A percentile compares a stretch with the other conserved stretches of the same genome.
Conservation (phyloP, 2,329 filamentous ascomycete genomes). For the Pseudocercospora crystallina region DNA sequence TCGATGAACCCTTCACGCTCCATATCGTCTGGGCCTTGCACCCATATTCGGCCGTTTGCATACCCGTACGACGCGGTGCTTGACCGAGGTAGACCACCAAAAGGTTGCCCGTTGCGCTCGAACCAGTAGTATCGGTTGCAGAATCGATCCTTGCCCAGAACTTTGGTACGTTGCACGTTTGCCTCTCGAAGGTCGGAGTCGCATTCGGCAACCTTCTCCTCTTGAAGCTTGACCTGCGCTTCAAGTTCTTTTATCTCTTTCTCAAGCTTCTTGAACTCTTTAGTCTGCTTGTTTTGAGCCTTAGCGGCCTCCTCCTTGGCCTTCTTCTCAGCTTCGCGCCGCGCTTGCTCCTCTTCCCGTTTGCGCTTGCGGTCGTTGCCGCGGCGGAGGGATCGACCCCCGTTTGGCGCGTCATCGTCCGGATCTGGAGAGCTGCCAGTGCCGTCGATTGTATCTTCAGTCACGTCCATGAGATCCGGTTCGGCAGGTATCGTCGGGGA, state of each 20-base stretch:
- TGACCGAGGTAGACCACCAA: constrained; percentile 80
- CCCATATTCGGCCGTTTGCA: constrained; percentile 92
- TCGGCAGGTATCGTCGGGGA: constrained; percentile 49
- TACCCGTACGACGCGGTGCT: constrained; percentile 86
- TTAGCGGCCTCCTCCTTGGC: constrained; percentile 59
- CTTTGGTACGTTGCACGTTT: constrained; percentile 84
- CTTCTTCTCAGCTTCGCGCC: constrained; percentile 66
- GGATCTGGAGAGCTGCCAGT: constrained; percentile 56
- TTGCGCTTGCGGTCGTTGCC: constrained; percentile 62
- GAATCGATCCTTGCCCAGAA: constrained; percentile 91
- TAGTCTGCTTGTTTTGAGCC: constrained; percentile 70
- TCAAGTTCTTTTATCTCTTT: constrained; percentile 90
- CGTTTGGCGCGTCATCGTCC: constrained; percentile 65
- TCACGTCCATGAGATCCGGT: constrained; percentile 41
- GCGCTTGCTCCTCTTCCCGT: constrained; percentile 60
- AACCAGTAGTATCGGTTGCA: constrained; percentile 99
- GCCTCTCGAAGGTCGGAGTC: constrained; percentile 93
- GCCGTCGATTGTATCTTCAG: constrained; percentile 52
- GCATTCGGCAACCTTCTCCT: constrained; percentile 79
- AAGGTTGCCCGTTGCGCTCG: constrained; percentile 97
- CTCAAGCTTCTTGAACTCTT: constrained; percentile 82
- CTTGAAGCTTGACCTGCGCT: constrained; percentile 73
- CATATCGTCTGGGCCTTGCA: constrained; percentile 89
- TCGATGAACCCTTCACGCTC: constrained; percentile 86
- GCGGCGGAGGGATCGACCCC: constrained; percentile 56